Base-by-base conservation (phyloP, 2,329 filamentous ascomycete genomes). In the Uncinocarpus reesii region DNA sequence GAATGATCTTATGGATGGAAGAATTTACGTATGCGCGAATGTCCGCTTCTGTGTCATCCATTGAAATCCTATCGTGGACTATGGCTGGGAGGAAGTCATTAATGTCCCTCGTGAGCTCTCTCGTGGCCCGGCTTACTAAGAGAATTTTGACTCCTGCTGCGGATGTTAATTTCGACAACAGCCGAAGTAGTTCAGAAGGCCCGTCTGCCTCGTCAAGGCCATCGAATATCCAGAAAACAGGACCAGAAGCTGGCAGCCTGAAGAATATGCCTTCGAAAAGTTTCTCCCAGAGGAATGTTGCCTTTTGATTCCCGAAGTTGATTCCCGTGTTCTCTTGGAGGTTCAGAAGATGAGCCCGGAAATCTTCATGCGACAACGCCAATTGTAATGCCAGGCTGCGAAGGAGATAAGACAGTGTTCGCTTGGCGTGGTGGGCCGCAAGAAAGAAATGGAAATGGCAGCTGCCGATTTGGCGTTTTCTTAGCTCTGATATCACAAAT, bases 401-500 rank as follows among this genome's bases (percentile, higher is more conserved):
- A 18, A 36, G 15, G 15, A n/a, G 15, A 36, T 11, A 6, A 5
- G 11, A 6, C 15, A 36, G 11, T 6, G 15, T 5, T 16, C 5
- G 34, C 5, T 20, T 20, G 16, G 34, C 5, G 11, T 18, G 15
- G 7, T 11, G 15, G n/a, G 16, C 5, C 15, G 16, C 20, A 20
- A 36, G 20, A 16, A 36, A 36, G 15, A 36, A 36, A 16, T 36
- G n/a, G n/a, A n/a, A 36, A 16, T 16, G 16, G 5, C 5, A 36
- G 5, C 11, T 36, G n/a, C 11, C 11, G n/a, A 29, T 29, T 36
- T 6, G n/a, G 20, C 15, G 34, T 1, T 37, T 15, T 11, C 45
- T 48, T 6, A 66, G 52, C 5, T 61, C 53, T 10, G 64, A 55
- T 26, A 67, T 55, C 15, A 66, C 48, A 43, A 63, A 60, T 11